Base-by-base conservation (phyloP, 1,284 basidiomycete genomes). In the Boletellus sp. region DNA sequence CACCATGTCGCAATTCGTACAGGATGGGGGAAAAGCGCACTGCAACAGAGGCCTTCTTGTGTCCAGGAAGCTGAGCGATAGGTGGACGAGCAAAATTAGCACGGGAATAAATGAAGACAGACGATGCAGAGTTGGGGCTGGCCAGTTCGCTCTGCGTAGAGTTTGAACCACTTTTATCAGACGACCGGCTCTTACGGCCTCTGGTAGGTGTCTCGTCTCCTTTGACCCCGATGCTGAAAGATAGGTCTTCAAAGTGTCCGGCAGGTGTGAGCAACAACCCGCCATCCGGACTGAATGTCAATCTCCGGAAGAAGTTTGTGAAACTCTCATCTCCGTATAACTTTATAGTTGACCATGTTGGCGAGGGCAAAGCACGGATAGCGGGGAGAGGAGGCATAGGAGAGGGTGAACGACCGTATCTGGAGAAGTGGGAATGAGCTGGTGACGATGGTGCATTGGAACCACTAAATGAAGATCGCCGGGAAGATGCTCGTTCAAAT, bases 271-370 rank as follows among this genome's bases (percentile, higher is more conserved):
- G 76, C 19, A 99, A 78, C 44, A 99, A 75, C 10, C 86, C 91
- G 1, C 97, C 96, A 66, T 99, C 96, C 2, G 96, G 92, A 53
- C 93, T 95, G 73, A 97, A 99, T 5, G 87, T 87, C 50, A 99
- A 74, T 26, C 96, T 81, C 28, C 97, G 80, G 79, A 98, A 99
- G 75, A 99, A 99, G 60, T 96, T 93, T 4, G 92, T 95, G 63
- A 86, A 93, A 60, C 86, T 91, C 69, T 98, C 95, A 67, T 99
- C 96, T 40, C 95, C 94, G 62, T 98, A 99, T 24, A 99, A 75
- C 54, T 81, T 81, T 42, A 85, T 79, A 13, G 77, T 73, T 21
- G 74, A 71, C 74, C 79, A 80, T 22, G 74, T 68, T 0, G 80
- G 72, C 0, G 75, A 68, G 15, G 78, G 71, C 11, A 81, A 70